A percentile compares a stretch with the other conserved stretches of the same genome.
Evolutionary conservation across 2,329 filamentous ascomycete species (phyloP).

Genomic region (Fusarium sublunatum): DNA sequence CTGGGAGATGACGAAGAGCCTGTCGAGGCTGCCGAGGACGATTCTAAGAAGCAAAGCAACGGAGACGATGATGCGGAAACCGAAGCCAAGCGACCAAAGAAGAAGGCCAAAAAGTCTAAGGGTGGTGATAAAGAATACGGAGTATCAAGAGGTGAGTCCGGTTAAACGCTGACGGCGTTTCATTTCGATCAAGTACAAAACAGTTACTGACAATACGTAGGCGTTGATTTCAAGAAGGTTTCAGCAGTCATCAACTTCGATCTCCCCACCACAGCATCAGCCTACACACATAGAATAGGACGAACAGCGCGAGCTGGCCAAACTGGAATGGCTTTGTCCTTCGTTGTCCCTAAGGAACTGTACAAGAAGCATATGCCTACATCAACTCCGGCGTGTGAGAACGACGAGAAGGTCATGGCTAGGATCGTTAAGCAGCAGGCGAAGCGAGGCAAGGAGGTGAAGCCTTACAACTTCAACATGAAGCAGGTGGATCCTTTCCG

Average conservation of each 20-base stretch:
- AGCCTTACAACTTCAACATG: conserved; percentile 96
- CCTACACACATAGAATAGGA: conserved; percentile 97
- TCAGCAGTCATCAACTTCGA: conserved; percentile 97
- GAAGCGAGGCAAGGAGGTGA: conserved; percentile 82
- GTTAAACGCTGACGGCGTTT: neutral
- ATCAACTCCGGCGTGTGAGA: conserved; percentile 75
- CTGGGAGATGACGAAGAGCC: conserved; percentile 72
- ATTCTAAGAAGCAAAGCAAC: conserved; percentile 24
- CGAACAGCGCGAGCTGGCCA: conserved; percentile 92
- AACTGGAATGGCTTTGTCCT: conserved; percentile 94
- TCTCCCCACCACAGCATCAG: conserved; percentile 86
- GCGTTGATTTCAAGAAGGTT: conserved; percentile 95
- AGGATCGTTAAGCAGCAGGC: conserved; percentile 83
- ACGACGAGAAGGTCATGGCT: conserved; percentile 85
- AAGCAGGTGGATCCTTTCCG: conserved; percentile 92
- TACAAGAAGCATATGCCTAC: conserved; percentile 94
- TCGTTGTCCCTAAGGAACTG: conserved; percentile 83
- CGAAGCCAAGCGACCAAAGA: conserved; percentile 48
- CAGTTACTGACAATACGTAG: conserved; percentile 40
- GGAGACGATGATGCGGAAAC: conserved; percentile 46
- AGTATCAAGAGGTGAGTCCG: conserved; percentile 78
- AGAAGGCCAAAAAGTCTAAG: conserved; percentile 63
- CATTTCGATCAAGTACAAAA: neutral
- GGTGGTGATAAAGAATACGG: conserved; percentile 87
- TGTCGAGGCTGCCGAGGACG: conserved; percentile 50